phyloP scores from a whole-genome alignment of 805 yeast genomes.

The Naumovozyma castellii region DNA sequence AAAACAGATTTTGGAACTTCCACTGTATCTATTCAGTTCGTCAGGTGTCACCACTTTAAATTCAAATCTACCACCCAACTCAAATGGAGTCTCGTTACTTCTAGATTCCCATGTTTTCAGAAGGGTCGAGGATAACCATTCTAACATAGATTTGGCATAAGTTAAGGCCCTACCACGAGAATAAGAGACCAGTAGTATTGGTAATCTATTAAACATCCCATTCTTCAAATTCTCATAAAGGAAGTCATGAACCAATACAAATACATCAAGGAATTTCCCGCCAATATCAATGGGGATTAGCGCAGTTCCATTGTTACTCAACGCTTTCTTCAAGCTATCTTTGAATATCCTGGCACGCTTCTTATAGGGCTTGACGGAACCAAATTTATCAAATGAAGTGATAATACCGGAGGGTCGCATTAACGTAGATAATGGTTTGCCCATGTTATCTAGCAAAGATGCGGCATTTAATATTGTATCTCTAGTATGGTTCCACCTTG shows the following conservation, averaged over 20 bases:
- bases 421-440: constrained; percentile 55
- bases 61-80: constrained; percentile 47
- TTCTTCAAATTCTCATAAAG: constrained; percentile 35
- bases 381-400: constrained; percentile 48
- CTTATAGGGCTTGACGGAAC: constrained; percentile 53
- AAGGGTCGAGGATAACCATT: constrained; percentile 92
- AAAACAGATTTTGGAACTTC: constrained; percentile 70
- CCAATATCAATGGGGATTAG: constrained; percentile 74
- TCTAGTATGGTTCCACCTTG: constrained; percentile 89
- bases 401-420: constrained; percentile 75
- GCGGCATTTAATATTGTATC: constrained; percentile 78
- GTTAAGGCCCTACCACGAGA: constrained; percentile 70
- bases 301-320: constrained; percentile 48
- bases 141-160: constrained; percentile 82
- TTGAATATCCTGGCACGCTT: constrained; percentile 57
- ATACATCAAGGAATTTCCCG: constrained; percentile 71
- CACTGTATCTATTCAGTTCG: constrained; percentile 41
- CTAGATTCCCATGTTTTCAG: constrained; percentile 74
- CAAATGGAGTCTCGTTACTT: constrained; percentile 65
- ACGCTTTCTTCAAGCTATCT: constrained; percentile 46
- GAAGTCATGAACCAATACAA: constrained; percentile 63
- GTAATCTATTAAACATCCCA: constrained; percentile 36
- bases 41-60: constrained; percentile 49
- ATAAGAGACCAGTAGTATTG: constrained; percentile 66
- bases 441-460: constrained; percentile 41